Conservation (phyloP, 2,329 filamentous ascomycete species). For the Cordyceps militaris region DNA sequence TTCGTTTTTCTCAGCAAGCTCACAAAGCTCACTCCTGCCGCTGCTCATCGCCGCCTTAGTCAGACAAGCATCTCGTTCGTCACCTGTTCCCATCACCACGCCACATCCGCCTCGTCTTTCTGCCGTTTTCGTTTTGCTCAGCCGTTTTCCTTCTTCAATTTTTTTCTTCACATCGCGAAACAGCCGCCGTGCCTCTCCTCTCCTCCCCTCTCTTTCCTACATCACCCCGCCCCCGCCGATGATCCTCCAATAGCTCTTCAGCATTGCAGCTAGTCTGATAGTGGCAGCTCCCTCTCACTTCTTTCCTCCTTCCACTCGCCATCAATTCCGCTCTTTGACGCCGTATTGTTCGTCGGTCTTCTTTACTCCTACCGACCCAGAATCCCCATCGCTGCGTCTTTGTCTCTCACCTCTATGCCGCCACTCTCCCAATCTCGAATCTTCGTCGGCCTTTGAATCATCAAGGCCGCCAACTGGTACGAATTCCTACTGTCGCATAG, state of each 20-base stretch:
- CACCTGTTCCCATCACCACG: constrained; percentile 10
- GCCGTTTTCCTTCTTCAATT: neutral
- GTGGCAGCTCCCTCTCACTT: constrained; percentile 2
- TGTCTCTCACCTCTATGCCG: neutral
- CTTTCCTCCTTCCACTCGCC: neutral
- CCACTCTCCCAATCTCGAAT: neutral
- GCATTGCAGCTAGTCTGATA: constrained; percentile 5
- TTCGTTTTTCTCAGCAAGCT: neutral
- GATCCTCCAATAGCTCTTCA: constrained; percentile 3
- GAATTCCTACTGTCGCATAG: neutral
- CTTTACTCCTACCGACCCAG: neutral
- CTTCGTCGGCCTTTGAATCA: neutral
- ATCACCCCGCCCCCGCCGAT: neutral
- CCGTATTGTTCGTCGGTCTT: neutral
- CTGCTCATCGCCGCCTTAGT: constrained; percentile 5
- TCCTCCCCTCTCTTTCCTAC: neutral
- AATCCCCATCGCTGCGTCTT: neutral
- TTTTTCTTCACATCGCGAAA: neutral
- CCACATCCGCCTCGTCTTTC: neutral
- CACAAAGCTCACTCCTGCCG: neutral
- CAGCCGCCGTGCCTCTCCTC: neutral
- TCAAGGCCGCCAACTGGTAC: constrained; percentile 7
- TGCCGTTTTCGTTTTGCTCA: neutral
- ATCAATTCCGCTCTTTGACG: neutral
- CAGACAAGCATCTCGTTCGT: constrained; percentile 2